These are phyloP conservation scores for Metschnikowia santaceciliae DNA, from an alignment of 805 yeast species.

Conservation along the genomic window DNA sequence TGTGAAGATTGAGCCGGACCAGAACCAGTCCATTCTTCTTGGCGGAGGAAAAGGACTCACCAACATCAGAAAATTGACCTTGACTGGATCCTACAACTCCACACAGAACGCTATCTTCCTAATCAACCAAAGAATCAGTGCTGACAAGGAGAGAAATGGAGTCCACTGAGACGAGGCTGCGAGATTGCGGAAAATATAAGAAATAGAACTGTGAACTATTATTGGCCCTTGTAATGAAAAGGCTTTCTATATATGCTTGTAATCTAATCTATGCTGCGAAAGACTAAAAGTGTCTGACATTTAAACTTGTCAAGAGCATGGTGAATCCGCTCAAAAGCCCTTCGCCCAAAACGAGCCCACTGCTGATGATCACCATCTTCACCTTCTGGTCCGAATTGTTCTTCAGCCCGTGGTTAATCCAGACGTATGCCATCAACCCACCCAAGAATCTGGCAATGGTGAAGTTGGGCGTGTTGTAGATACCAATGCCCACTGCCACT, in stretches of 20 bases:
- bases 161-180: conserved; percentile 4
- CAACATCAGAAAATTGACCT: conserved; percentile 53
- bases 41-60: conserved; percentile 44
- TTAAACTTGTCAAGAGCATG: conserved; percentile 69
- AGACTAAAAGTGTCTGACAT: conserved; percentile 28
- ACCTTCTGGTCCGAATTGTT: conserved; percentile 48
- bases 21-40: conserved; percentile 45
- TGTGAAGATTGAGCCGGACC: conserved; percentile 64
- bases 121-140: conserved; percentile 67
- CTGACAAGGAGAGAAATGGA: conserved; percentile 53
- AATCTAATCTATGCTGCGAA: not conserved
- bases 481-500: conserved; percentile 95
- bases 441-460: conserved; percentile 92
- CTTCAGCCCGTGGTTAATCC: conserved; percentile 39
- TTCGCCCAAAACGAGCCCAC: conserved; percentile 92
- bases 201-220: not conserved
- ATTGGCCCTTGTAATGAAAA: not conserved
- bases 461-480: conserved; percentile 89
- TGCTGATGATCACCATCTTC: conserved; percentile 78
- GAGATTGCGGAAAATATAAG: no score
- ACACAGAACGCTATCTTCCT: conserved; percentile 70
- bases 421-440: conserved; percentile 61
- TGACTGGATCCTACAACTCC: conserved; percentile 63
- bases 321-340: conserved; percentile 82
- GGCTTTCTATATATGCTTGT: no score